These are phyloP conservation scores for Cutaneotrichosporon dermatis DNA, from an alignment of 1,284 basidiomycete species.

Conservation along the genomic window DNA sequence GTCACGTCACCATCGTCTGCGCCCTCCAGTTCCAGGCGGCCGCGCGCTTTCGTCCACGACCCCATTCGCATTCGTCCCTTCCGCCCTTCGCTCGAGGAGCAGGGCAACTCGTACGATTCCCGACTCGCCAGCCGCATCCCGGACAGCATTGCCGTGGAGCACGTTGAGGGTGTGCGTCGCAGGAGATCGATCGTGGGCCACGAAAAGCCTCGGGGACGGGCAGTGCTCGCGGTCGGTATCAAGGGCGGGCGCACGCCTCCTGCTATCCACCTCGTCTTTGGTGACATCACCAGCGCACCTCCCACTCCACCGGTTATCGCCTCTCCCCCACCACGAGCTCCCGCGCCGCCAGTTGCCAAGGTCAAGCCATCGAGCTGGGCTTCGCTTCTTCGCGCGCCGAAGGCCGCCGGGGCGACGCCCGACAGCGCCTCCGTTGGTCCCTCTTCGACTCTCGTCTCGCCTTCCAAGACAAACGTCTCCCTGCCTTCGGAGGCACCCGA, in stretches of 20 bases:
- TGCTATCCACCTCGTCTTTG: constrained; percentile 4
- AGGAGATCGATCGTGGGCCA: constrained; percentile 14
- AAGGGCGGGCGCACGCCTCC: constrained; percentile 8
- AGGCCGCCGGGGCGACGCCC: constrained; percentile 14
- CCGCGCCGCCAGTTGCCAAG: neutral
- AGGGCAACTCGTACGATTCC: constrained; percentile 22
- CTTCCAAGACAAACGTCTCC: constrained; percentile 25
- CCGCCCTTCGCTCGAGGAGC: constrained; percentile 16
- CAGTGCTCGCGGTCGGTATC: constrained; percentile 19
- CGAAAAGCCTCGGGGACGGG: constrained; percentile 19
- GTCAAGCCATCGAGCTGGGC: constrained; percentile 63
- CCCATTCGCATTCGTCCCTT: constrained; percentile 11
- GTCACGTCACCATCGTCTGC: constrained; percentile 5
- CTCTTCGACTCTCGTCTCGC: constrained; percentile 27
- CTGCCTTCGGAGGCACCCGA: constrained; percentile 17
- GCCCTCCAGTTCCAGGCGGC: neutral
- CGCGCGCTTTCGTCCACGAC: constrained; percentile 1
- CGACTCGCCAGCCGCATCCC: constrained; percentile 14
- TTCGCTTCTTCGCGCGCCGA: constrained; percentile 56
- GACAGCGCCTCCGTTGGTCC: constrained; percentile 19
- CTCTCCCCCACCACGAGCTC: neutral
- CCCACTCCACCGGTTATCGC: neutral
- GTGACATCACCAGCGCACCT: constrained; percentile 5
- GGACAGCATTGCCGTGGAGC: constrained; percentile 14
- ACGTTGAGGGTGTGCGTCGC: constrained; percentile 8